phyloP scores from a whole-genome alignment of 202 grass and related monocot species.

The Elaeis oleifera region DNA sequence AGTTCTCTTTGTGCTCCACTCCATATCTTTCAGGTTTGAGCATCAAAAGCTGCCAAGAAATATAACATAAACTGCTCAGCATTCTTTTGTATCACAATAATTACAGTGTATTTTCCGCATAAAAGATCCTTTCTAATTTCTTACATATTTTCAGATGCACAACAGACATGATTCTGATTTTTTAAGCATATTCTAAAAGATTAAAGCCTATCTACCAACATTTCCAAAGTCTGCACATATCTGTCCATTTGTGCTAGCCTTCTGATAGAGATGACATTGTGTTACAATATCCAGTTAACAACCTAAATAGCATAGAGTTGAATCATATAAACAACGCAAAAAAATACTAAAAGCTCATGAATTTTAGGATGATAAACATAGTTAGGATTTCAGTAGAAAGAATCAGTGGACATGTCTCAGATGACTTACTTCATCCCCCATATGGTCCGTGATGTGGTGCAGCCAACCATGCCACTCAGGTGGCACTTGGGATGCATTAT shows the following conservation, averaged over 20 bases:
- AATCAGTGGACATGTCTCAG: neutral
- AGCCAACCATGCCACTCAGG: slow-evolving; percentile 98
- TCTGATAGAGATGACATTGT: too few relatives aligned
- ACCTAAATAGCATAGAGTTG: too few relatives aligned
- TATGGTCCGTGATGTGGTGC: slow-evolving; percentile 71
- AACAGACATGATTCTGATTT: too few relatives aligned
- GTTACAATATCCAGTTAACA: too few relatives aligned
- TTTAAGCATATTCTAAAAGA: neutral
- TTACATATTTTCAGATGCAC: too few relatives aligned
- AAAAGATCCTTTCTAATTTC: too few relatives aligned
- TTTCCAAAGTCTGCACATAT: neutral
- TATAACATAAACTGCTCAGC: neutral
- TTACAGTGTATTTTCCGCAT: too few relatives aligned
- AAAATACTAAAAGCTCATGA: neutral
- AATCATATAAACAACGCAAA: too few relatives aligned
- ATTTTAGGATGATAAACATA: neutral
- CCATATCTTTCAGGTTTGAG: slow-evolving; percentile 63
- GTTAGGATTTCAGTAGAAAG: neutral
- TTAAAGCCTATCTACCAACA: neutral
- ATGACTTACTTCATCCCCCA: slow-evolving; percentile 59
- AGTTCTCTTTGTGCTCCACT: slow-evolving; percentile 79
- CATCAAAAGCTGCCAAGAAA: slow-evolving; percentile 40
- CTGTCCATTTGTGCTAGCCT: too few relatives aligned
- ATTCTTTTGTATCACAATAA: too few relatives aligned
- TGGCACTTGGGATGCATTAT: slow-evolving; percentile 95